Conservation (phyloP, 2,329 filamentous ascomycete genomes). For the Phialophora macrospora region DNA sequence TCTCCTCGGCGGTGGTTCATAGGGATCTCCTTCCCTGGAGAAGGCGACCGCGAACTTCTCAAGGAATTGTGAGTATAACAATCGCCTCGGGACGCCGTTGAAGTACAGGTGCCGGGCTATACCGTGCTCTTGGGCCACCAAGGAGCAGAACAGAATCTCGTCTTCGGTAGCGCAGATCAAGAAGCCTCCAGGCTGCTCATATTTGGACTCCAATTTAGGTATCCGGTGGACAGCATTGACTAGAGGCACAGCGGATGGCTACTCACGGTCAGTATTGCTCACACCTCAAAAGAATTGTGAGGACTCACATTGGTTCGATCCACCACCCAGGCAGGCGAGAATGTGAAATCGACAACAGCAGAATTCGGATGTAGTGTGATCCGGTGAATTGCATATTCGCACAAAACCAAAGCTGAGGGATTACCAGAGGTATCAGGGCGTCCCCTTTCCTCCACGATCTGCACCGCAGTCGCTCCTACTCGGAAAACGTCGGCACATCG, state of each 20-base stretch:
- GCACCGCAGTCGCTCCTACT: constrained; percentile 28
- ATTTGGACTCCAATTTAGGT: constrained; percentile 38
- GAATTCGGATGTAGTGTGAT: constrained; percentile 29
- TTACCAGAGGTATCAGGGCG: not conserved
- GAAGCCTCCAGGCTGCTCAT: constrained; percentile 46
- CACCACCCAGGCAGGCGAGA: constrained; percentile 28
- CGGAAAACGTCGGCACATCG: constrained; percentile 32
- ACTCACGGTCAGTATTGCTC: constrained; percentile 15
- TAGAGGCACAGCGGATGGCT: constrained; percentile 23
- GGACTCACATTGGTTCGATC: constrained; percentile 30
- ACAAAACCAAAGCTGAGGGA: constrained; percentile 32
- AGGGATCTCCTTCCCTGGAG: constrained; percentile 43
- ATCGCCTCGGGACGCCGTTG: constrained; percentile 49
- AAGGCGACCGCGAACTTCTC: constrained; percentile 56
- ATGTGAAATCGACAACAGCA: constrained; percentile 26
- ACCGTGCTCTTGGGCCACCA: constrained; percentile 47
- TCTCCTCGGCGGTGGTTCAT: not conserved
- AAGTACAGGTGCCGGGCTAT: constrained; percentile 49
- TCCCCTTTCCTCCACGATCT: constrained; percentile 20
- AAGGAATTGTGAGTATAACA: constrained; percentile 54
- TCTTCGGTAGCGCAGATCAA: constrained; percentile 56
- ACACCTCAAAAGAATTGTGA: no score
- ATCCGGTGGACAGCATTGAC: constrained; percentile 47
- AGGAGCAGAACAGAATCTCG: constrained; percentile 54
- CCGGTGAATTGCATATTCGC: constrained; percentile 27